phyloP scores from a whole-genome alignment of 2,329 filamentous ascomycete species.

The Monosporascus sp. region DNA sequence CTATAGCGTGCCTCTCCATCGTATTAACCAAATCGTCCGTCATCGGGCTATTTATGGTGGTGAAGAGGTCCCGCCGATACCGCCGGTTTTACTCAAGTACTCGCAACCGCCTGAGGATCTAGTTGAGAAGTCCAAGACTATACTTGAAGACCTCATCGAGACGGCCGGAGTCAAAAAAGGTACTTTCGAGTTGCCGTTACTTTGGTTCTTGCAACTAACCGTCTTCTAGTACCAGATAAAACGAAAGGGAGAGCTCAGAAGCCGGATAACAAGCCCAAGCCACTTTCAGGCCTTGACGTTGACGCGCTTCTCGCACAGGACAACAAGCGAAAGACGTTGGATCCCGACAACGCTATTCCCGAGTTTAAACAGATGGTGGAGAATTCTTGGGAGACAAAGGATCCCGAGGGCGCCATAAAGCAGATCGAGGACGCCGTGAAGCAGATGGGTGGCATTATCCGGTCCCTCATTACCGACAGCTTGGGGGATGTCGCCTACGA shows the following conservation, averaged over 20 bases:
- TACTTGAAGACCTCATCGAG: slow-evolving; percentile 60
- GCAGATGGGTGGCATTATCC: slow-evolving; percentile 70
- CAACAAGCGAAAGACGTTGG: slow-evolving; percentile 34
- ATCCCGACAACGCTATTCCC: slow-evolving; percentile 72
- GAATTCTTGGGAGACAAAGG: slow-evolving; percentile 13
- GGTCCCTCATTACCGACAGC: slow-evolving; percentile 63
- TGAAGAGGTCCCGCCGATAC: slow-evolving; percentile 42
- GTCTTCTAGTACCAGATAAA: slow-evolving; percentile 64
- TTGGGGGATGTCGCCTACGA: slow-evolving; percentile 72
- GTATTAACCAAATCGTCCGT: slow-evolving; percentile 79
- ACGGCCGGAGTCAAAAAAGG: slow-evolving; percentile 80
- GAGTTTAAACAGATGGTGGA: slow-evolving; percentile 81
- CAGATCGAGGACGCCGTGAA: slow-evolving; percentile 62
- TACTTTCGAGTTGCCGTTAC: slow-evolving; percentile 22
- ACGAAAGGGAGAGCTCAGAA: slow-evolving; percentile 63
- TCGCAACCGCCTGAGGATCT: slow-evolving; percentile 67
- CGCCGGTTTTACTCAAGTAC: slow-evolving; percentile 64
- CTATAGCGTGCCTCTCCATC: slow-evolving; percentile 81
- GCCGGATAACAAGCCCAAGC: slow-evolving; percentile 60
- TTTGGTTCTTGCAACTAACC: slow-evolving; percentile 22
- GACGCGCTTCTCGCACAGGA: slow-evolving; percentile 60
- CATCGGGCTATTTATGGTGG: slow-evolving; percentile 73
- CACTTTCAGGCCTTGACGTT: slow-evolving; percentile 84
- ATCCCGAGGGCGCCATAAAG: slow-evolving; percentile 48
- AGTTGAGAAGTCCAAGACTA: slow-evolving; percentile 48